phyloP scores from a whole-genome alignment of 164 flowering plant genomes.

The Magnolia kwangsiensis region DNA sequence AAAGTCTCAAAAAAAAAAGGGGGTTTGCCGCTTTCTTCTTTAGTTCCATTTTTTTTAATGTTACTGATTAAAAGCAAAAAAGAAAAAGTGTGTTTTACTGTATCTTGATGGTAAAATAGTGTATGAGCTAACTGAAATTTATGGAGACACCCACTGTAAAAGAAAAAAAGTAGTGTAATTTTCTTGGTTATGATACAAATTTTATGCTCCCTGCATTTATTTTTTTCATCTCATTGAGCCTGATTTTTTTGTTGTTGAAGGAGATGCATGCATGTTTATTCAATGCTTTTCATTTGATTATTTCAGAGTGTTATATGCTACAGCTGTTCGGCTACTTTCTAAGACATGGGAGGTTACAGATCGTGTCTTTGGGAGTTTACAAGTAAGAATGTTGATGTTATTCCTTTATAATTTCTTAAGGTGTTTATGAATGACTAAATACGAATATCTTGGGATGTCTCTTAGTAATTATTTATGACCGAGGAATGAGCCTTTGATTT shows the following conservation, averaged over 20 bases:
- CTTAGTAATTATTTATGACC: no score
- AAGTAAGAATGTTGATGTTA: slow-evolving; percentile 40
- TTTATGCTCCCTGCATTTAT: not conserved
- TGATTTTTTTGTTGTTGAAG: not conserved
- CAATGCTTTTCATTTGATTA: slow-evolving; percentile 1
- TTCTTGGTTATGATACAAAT: not conserved
- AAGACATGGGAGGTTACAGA: slow-evolving; percentile 93
- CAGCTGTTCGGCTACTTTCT: slow-evolving; percentile 80
- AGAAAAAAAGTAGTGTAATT: no score
- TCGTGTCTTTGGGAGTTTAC: slow-evolving; percentile 80
- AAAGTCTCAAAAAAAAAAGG: not conserved
- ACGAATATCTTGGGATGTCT: no score
- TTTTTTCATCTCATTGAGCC: not conserved
- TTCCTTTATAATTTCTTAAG: not conserved
- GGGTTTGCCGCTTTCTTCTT: not conserved
- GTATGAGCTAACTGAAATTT: no score
- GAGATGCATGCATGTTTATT: not conserved
- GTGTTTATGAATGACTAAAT: no score
- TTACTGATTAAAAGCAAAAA: no score
- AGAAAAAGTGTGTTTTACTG: no score
- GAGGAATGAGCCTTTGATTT: no score
- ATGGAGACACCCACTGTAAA: no score
- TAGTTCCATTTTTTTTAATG: no score
- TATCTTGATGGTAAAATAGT: no score
- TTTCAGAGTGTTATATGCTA: slow-evolving; percentile 69